Conservation (phyloP, 768 basidiomycete genomes). For the Termitomyces sp. region DNA sequence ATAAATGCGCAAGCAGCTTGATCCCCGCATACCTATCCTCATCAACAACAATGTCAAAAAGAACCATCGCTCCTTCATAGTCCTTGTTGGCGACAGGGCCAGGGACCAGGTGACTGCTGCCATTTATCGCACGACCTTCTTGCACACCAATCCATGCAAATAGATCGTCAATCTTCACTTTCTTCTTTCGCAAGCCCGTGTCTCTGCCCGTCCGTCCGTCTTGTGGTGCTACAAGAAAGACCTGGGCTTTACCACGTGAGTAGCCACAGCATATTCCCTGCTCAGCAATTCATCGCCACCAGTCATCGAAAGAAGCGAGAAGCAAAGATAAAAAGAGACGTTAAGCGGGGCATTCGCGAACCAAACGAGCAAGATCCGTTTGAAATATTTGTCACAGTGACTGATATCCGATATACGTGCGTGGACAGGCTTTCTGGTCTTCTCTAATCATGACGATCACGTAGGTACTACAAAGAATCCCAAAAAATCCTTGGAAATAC, state of each 20-base stretch:
- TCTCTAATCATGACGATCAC: not conserved
- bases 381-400: constrained; percentile 98
- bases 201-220: constrained; percentile 86
- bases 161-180: constrained; percentile 96
- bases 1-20: constrained; percentile 81
- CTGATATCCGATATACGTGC: constrained; percentile 96
- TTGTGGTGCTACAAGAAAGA: constrained; percentile 99
- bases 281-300: constrained; percentile 1
- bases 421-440: constrained; percentile 25
- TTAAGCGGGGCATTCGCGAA: constrained; percentile 91
- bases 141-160: not conserved
- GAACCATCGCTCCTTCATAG: constrained; percentile 93
- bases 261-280: constrained; percentile 13
- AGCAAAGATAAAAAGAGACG: constrained; percentile 93
- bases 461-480: constrained; percentile 19
- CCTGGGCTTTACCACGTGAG: constrained; percentile 89
- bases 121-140: not conserved
- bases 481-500: constrained; percentile 75
- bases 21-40: constrained; percentile 88
- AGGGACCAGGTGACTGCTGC: constrained; percentile 76
- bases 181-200: constrained; percentile 85
- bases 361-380: constrained; percentile 96
- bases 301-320: constrained; percentile 97
- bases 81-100: constrained; percentile 92
- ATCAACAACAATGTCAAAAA: constrained; percentile 92